Conservation (phyloP, 2,329 filamentous ascomycete genomes). For the Aspergillus hortae region DNA sequence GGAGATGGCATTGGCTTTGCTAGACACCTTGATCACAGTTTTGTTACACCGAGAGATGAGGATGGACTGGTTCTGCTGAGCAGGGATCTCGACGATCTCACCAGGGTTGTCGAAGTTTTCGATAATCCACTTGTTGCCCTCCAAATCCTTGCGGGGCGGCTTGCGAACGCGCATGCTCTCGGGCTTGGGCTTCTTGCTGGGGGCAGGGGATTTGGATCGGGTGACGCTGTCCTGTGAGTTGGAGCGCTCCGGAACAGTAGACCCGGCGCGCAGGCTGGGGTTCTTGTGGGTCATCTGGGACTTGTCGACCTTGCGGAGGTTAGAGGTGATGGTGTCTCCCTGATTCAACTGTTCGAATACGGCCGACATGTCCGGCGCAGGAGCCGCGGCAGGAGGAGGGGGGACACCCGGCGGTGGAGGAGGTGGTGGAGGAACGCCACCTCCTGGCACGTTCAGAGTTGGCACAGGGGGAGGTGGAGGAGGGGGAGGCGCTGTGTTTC, state of each 20-base stretch:
- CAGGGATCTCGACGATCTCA: constrained; percentile 74
- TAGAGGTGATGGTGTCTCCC: constrained; percentile 81
- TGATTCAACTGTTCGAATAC: constrained; percentile 92
- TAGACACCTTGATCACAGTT: constrained; percentile 80
- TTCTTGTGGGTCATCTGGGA: constrained; percentile 99
- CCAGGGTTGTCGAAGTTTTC: constrained; percentile 85
- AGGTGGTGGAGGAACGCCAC: constrained; percentile 60
- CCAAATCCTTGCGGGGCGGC: constrained; percentile 71
- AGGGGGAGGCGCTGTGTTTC: constrained; percentile 43
- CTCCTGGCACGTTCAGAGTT: constrained; percentile 48
- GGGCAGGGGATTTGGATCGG: constrained; percentile 79
- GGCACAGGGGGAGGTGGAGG: constrained; percentile 50
- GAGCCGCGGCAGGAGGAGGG: constrained; percentile 53
- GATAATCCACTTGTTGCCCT: constrained; percentile 91
- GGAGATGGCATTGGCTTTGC: constrained; percentile 95
- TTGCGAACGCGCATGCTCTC: constrained; percentile 83
- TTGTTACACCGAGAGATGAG: constrained; percentile 91
- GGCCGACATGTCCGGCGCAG: constrained; percentile 67
- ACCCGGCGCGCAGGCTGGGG: constrained; percentile 72
- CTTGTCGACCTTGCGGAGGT: constrained; percentile 87
- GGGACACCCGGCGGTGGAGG: constrained; percentile 60
- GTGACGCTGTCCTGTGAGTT: constrained; percentile 49
- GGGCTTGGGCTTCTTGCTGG: constrained; percentile 81
- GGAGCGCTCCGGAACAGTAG: constrained; percentile 62
- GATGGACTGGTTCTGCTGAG: constrained; percentile 79